A percentile compares a stretch with the other conserved stretches of the same genome.
Conservation (phyloP, 306 rosid genomes). For the Carpinus viminea region DNA sequence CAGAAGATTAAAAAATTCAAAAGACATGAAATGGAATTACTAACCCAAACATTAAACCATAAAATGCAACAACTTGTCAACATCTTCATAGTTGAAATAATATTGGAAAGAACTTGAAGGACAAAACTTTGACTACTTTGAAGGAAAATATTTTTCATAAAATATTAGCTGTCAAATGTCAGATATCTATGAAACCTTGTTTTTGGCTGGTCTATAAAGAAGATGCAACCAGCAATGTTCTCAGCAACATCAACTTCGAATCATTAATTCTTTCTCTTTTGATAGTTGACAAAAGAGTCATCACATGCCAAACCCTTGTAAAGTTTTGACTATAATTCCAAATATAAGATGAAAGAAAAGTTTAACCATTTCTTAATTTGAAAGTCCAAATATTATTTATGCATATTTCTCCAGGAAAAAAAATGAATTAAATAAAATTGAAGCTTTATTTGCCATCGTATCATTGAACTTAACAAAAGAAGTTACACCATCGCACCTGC, state of each 20-base stretch:
- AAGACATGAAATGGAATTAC: neutral
- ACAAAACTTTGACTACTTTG: neutral
- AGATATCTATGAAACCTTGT: neutral
- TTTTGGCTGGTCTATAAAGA: neutral
- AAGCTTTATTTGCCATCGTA: neutral
- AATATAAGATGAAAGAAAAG: neutral
- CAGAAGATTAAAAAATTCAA: neutral
- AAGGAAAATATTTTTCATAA: neutral
- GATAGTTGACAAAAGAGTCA: neutral
- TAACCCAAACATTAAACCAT: neutral
- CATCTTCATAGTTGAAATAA: neutral
- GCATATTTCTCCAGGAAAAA: neutral
- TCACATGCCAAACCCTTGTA: neutral
- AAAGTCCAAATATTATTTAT: neutral
- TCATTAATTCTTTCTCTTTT: neutral
- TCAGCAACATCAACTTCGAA: neutral
- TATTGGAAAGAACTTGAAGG: neutral
- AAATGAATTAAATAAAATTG: neutral
- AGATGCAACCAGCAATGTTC: neutral
- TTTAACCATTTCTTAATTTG: neutral
- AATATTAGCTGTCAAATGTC: neutral
- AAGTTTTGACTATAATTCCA: neutral
- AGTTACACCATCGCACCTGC: slow-evolving; percentile 52
- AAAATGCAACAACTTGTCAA: neutral
- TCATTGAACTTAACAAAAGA: slow-evolving; percentile 9